Conservation (phyloP, 2,329 filamentous ascomycete species). For the Fusarium hostae region DNA sequence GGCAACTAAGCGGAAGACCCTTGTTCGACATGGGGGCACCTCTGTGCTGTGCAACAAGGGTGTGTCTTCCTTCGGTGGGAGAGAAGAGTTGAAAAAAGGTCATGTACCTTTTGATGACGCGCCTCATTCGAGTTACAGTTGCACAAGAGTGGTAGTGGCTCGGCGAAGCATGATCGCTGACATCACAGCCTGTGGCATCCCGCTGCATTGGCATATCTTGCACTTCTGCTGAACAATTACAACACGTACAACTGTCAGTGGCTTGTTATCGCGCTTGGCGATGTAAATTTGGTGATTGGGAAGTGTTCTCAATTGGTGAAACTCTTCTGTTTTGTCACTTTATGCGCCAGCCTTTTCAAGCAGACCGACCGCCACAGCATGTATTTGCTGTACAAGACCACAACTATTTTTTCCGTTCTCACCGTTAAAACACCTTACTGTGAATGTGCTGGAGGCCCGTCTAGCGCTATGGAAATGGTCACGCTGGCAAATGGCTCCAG, state of each 20-base stretch:
- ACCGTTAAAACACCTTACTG: slow-evolving; percentile 11
- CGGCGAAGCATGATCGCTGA: slow-evolving; percentile 37
- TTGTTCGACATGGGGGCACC: slow-evolving; percentile 38
- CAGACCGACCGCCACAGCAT: slow-evolving; percentile 14
- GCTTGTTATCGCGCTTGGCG: slow-evolving; percentile 16
- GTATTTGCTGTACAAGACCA: slow-evolving; percentile 9
- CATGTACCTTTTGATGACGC: slow-evolving; percentile 18
- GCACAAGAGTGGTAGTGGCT: slow-evolving; percentile 14
- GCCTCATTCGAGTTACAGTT: slow-evolving; percentile 26
- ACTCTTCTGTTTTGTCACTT: slow-evolving; percentile 6
- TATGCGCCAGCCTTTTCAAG: slow-evolving; percentile 17
- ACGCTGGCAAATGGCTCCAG: slow-evolving; percentile 34
- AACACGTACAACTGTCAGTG: not conserved
- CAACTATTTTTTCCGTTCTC: slow-evolving; percentile 8
- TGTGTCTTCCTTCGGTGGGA: not conserved
- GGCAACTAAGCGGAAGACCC: slow-evolving; percentile 31
- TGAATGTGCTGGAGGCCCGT: slow-evolving; percentile 23
- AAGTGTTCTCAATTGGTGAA: slow-evolving; percentile 27
- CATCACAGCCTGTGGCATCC: slow-evolving; percentile 34
- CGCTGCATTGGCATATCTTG: slow-evolving; percentile 5
- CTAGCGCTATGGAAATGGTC: slow-evolving; percentile 37
- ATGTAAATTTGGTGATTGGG: not conserved
- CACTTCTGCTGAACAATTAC: not conserved
- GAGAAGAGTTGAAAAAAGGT: slow-evolving; percentile 9
- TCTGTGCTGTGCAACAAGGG: slow-evolving; percentile 21